A percentile compares a stretch with the other conserved stretches of the same genome.
These are phyloP conservation scores for Miamiensis avidus DNA, from an alignment of 169 alveolate genomes.

Conservation along the genomic window DNA sequence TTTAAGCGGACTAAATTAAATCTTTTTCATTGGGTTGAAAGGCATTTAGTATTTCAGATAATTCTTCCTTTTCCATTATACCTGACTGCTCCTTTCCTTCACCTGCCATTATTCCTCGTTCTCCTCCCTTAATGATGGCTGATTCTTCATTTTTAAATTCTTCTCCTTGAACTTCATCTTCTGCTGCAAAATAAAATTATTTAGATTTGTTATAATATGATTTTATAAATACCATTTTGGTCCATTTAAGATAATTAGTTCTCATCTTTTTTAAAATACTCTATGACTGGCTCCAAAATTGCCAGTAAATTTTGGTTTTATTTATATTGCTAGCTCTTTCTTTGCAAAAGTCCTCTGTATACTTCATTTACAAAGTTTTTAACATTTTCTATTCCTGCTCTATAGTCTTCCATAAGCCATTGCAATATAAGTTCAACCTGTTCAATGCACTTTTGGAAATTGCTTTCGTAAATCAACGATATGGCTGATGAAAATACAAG, in stretches of 20 bases:
- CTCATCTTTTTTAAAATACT: neutral
- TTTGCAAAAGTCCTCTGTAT: neutral
- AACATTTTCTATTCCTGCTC: neutral
- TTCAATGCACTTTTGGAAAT: neutral
- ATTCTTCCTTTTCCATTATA: neutral
- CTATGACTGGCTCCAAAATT: neutral
- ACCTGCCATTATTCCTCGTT: neutral
- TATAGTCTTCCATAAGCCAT: neutral
- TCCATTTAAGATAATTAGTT: too few relatives aligned
- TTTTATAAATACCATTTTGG: too few relatives aligned
- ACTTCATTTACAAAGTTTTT: neutral
- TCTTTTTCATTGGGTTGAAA: neutral
- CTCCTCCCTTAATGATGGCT: neutral
- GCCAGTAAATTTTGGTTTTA: neutral
- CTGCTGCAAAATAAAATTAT: neutral
- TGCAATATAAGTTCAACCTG: neutral
- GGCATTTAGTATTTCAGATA: neutral
- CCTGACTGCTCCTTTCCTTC: neutral
- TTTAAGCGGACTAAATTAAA: neutral
- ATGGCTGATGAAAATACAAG: neutral
- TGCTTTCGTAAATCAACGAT: neutral
- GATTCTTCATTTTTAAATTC: neutral
- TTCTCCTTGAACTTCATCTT: neutral
- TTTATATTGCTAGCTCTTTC: neutral
- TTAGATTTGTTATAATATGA: too few relatives aligned